Evolutionary conservation across 495 filamentous ascomycete genomes (phyloP).

Genomic region (Talaromyces liani): DNA sequence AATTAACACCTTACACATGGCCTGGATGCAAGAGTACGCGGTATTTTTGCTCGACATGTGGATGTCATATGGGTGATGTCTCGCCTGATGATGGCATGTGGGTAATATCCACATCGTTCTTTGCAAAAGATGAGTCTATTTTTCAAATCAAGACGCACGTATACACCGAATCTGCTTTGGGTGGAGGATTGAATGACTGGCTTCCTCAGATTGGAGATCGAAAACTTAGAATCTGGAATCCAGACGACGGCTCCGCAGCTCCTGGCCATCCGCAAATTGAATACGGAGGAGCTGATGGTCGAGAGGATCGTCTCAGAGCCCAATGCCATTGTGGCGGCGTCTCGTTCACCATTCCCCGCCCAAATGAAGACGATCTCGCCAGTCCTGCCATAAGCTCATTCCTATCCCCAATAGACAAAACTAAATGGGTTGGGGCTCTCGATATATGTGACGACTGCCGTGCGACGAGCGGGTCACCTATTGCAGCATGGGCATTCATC

Average conservation of each 20-base stretch:
- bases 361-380: conserved; percentile 20
- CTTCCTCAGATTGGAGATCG: conserved; percentile 22
- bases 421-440: conserved; percentile 31
- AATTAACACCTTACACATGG: conserved; percentile 28
- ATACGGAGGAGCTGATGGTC: neutral
- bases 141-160: conserved; percentile 31
- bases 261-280: neutral
- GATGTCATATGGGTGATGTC: conserved; percentile 29
- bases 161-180: conserved; percentile 34
- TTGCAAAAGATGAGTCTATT: conserved; percentile 20
- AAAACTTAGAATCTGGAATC: conserved; percentile 16
- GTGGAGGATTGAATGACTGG: conserved; percentile 34
- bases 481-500: conserved; percentile 40
- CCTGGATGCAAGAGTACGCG: conserved; percentile 14
- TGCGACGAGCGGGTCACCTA: conserved; percentile 32
- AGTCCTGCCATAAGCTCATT: conserved; percentile 26
- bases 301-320: conserved; percentile 18
- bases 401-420: conserved; percentile 30
- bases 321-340: conserved; percentile 47
- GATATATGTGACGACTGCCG: conserved; percentile 49
- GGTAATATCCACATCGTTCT: conserved; percentile 25
- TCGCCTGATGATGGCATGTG: conserved; percentile 10
- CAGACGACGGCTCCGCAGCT: neutral
- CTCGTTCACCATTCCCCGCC: conserved; percentile 29
- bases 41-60: conserved; percentile 41